Evolutionary conservation across 2,329 filamentous ascomycete genomes (phyloP), one percentile per base, ranked within the genome.

Genomic region (Aureobasidium sp.): DNA sequence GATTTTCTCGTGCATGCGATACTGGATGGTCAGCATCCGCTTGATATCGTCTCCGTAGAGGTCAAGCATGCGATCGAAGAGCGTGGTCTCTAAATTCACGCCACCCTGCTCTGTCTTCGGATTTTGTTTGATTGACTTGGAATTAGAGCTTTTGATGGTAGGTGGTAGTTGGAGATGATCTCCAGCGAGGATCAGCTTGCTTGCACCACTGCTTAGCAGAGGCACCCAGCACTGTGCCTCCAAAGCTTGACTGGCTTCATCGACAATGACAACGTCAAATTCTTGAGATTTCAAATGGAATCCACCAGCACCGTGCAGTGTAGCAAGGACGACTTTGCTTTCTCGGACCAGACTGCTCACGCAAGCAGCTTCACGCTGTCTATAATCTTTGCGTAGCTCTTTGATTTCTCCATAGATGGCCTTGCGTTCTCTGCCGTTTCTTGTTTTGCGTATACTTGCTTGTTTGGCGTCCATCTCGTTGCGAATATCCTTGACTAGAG

Each of bases 161-260:
- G 94, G 94, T 25, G 93, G 92, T 59, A 99, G 78, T 75, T 99
- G 94, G 59, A 97, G 77, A 73, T 97, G 94, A 71, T 99, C 94
- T 52, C 94, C 94, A 1, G 94, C 94, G 65, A 96, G 86, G 9
- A 99, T 87, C 9, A 91, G 86, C 77, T 97, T 97, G 66, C 80
- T 84, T 0, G 90, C 78, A 42, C 81, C 90, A 44, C 76, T 73
- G 65, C 84, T 82, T 21, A 97, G 76, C 50, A 99, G 76, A 11
- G 94, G 87, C 57, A 97, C 92, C 94, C 94, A 99, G 76, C 92
- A 97, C 74, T 97, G 93, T 0, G 94, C 92, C 75, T 99, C 94
- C 10, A 97, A 80, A 2, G 94, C 94, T 73, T 99, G 94, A 72
- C 90, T 95, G 5, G 92, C 94, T 76, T 99, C 94, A 70, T 99